Evolutionary conservation across 78 protist genomes (phyloP), one percentile per base, ranked within the genome.

Genomic region (Emiliania huxleyi): DNA sequence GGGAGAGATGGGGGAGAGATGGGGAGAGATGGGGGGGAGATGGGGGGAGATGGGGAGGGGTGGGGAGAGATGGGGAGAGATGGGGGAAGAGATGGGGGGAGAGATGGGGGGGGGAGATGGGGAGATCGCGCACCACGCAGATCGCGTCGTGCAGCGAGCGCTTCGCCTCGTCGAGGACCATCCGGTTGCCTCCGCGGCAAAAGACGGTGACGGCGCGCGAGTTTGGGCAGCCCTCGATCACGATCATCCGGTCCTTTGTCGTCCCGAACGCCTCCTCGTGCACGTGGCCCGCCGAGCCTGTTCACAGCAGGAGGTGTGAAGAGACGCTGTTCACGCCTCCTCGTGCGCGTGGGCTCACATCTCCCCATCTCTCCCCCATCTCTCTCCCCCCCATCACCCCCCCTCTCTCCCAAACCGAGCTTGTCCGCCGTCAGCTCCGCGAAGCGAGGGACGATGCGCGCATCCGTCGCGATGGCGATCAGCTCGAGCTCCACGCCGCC

Each of bases 381-480:
- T n/a, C n/a, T n/a, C 69, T 22, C 19, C 15, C 69, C 15, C 19
- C 15, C 69, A 19, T 22, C 5, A 99, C n/a, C n/a, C n/a, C n/a
- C n/a, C n/a, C n/a, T n/a, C 99, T 15, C 44, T 94, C 90, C 99
- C n/a, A n/a, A n/a, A n/a, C n/a, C 99, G 44, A 99, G 98, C 96
- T 99, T 99, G 55, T 97, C 99, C 33, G 99, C 95, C 15, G 96
- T 69, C 69, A 99, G 95, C 94, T 99, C 99, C 79, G 89, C 94
- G 95, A 99, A 99, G 49, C 99, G 93, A 33, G 99, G 99, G n/a
- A 99, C 99, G 83, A 99, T 99, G 88, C 99, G 96, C 71, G 98
- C 99, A 69, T 98, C 99, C 55, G 99, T 98, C n/a, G 99, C 99
- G 93, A 99, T 99, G 71, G 99, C 99, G 56, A 99, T 84, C 44